Percentiles rank a stretch among this genome's conserved stretches.
Conservation (phyloP, 1,284 basidiomycete species). For the Cryptococcus sp. region DNA sequence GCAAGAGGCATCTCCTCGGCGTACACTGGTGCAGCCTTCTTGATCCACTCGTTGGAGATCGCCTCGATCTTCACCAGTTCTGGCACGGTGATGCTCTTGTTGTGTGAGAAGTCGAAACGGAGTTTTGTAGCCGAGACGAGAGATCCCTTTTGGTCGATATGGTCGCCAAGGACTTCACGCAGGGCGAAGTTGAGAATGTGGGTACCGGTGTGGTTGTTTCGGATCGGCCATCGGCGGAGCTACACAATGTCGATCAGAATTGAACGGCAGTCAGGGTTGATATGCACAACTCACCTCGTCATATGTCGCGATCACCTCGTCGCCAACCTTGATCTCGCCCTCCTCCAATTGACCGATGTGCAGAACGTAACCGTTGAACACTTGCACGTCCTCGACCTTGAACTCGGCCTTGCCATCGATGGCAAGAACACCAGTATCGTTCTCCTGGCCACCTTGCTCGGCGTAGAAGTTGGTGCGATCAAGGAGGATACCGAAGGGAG, state of each 20-base stretch:
- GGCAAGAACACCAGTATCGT: slow-evolving; percentile 91
- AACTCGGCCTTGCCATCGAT: slow-evolving; percentile 92
- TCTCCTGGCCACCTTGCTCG: slow-evolving; percentile 95
- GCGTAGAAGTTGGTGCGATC: slow-evolving; percentile 98
- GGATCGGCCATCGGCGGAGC: slow-evolving; percentile 90
- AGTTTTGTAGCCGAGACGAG: slow-evolving; percentile 93
- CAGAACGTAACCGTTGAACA: slow-evolving; percentile 79
- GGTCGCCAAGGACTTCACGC: slow-evolving; percentile 91
- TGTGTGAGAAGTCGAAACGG: slow-evolving; percentile 98
- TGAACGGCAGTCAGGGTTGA: too few species aligned
- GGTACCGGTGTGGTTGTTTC: slow-evolving; percentile 98
- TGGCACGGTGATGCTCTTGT: slow-evolving; percentile 71
- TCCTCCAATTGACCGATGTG: slow-evolving; percentile 87
- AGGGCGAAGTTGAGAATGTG: slow-evolving; percentile 96
- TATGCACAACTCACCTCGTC: slow-evolving; percentile 64
- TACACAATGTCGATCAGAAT: slow-evolving; percentile 37
- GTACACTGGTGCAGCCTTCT: slow-evolving; percentile 82
- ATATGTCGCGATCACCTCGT: slow-evolving; percentile 71
- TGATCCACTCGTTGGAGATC: slow-evolving; percentile 86
- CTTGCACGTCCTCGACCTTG: slow-evolving; percentile 89
- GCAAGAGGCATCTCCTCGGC: slow-evolving; percentile 84
- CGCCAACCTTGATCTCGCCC: slow-evolving; percentile 67
- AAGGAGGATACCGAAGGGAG: slow-evolving; percentile 81
- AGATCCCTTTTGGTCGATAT: slow-evolving; percentile 97
- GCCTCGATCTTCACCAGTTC: slow-evolving; percentile 83